Conservation (phyloP, 2,329 filamentous ascomycete species). For the Fusarium luffae region DNA sequence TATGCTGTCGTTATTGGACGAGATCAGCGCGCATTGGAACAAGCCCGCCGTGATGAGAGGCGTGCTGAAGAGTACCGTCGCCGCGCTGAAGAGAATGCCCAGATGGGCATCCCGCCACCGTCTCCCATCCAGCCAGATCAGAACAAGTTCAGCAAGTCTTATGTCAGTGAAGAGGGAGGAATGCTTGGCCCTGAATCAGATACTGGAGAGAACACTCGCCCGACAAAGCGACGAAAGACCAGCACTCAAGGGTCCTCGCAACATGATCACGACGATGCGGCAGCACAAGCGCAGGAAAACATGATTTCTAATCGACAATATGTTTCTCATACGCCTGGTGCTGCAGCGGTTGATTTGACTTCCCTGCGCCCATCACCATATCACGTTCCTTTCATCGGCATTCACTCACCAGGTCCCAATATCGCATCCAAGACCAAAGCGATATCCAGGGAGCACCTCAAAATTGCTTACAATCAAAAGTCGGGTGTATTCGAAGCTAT, state of each 20-base stretch:
- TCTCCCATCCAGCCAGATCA: conserved; percentile 62
- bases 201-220: conserved; percentile 61
- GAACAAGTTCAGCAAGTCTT: conserved; percentile 70
- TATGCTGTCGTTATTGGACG: conserved; percentile 78
- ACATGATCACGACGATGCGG: conserved; percentile 56
- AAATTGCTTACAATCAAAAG: conserved; percentile 75
- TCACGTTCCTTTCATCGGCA: conserved; percentile 74
- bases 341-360: conserved; percentile 68
- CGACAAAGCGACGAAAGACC: conserved; percentile 60
- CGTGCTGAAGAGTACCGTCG: conserved; percentile 59
- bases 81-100: conserved; percentile 59
- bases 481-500: conserved; percentile 73
- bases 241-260: conserved; percentile 57
- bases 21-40: conserved; percentile 69
- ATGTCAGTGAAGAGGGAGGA: conserved; percentile 76
- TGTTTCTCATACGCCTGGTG: conserved; percentile 68
- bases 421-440: conserved; percentile 73
- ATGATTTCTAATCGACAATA: conserved; percentile 69
- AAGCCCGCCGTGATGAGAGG: conserved; percentile 64
- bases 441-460: conserved; percentile 79
- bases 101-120: conserved; percentile 62
- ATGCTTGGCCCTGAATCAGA: conserved; percentile 73
- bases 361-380: conserved; percentile 69
- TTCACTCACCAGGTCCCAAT: conserved; percentile 74
- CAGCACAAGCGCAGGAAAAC: conserved; percentile 52